Percentiles rank a stretch among this genome's conserved stretches.
Conservation (phyloP, 495 filamentous ascomycete species). For the Xylaria telfairii region DNA sequence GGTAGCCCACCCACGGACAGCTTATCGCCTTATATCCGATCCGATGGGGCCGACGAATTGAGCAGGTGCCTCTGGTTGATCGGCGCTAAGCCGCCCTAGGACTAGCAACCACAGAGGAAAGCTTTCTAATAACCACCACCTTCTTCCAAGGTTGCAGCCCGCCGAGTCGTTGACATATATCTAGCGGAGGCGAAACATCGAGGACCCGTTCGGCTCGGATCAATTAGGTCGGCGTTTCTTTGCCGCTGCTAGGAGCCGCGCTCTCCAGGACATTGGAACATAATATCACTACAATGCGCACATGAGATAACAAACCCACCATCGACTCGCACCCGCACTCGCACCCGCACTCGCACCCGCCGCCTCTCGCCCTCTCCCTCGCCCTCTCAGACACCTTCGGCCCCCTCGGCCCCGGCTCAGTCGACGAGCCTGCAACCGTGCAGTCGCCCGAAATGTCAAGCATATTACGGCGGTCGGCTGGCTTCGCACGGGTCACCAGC, state of each 20-base stretch:
- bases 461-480: constrained; percentile 68
- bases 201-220: background rate
- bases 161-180: constrained; percentile 13
- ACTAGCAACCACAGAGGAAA: constrained; percentile 3
- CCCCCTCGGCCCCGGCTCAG: constrained; percentile 21
- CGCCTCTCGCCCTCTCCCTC: background rate
- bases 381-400: constrained; percentile 23
- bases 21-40: background rate
- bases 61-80: background rate
- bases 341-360: constrained; percentile 1
- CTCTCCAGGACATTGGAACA: background rate
- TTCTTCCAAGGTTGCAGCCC: constrained; percentile 11
- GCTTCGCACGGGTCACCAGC: constrained; percentile 67
- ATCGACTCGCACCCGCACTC: background rate
- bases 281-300: background rate
- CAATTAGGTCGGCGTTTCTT: background rate
- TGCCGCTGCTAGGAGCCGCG: constrained; percentile 4
- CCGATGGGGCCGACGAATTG: constrained; percentile 1
- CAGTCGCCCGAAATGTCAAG: constrained; percentile 68
- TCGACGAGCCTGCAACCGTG: constrained; percentile 33
- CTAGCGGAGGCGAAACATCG: constrained; percentile 14
- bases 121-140: constrained; percentile 28
- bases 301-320: constrained; percentile 21
- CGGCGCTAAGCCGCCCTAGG: background rate
- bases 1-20: no score